Conservation (phyloP, 2,329 filamentous ascomycete genomes). For the Talaromyces sp. region DNA sequence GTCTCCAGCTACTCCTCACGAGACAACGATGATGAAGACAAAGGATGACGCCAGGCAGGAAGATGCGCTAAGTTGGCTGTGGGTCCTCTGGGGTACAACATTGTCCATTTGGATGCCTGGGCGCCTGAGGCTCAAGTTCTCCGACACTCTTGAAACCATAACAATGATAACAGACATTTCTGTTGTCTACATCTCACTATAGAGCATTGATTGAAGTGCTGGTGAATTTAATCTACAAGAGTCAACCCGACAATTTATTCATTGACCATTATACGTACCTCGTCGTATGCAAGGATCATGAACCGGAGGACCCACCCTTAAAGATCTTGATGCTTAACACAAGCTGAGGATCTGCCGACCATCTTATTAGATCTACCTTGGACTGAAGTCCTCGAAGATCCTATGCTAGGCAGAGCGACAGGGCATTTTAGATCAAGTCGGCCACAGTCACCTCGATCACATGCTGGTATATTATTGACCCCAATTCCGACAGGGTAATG, state of each 20-base stretch:
- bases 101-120: background rate
- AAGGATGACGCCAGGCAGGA: conserved; percentile 6
- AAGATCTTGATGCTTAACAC: background rate
- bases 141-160: background rate
- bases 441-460: background rate
- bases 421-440: too few species aligned
- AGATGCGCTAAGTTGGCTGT: conserved; percentile 3
- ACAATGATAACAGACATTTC: background rate
- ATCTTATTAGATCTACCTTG: background rate
- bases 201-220: background rate
- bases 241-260: background rate
- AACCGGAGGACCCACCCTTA: background rate
- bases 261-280: background rate
- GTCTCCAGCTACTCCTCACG: background rate
- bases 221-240: background rate
- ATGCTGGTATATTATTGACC: too few species aligned
- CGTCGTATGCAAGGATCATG: background rate
- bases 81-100: conserved; percentile 16
- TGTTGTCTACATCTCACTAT: background rate
- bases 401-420: background rate
- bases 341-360: background rate
- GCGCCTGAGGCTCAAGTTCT: conserved; percentile 6
- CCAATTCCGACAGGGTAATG: too few species aligned
- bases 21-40: background rate
- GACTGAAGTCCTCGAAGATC: background rate